Percentiles rank a stretch among this genome's conserved stretches.
Evolutionary conservation across 2,329 filamentous ascomycete genomes (phyloP).

Genomic region (Tolypocladium album): DNA sequence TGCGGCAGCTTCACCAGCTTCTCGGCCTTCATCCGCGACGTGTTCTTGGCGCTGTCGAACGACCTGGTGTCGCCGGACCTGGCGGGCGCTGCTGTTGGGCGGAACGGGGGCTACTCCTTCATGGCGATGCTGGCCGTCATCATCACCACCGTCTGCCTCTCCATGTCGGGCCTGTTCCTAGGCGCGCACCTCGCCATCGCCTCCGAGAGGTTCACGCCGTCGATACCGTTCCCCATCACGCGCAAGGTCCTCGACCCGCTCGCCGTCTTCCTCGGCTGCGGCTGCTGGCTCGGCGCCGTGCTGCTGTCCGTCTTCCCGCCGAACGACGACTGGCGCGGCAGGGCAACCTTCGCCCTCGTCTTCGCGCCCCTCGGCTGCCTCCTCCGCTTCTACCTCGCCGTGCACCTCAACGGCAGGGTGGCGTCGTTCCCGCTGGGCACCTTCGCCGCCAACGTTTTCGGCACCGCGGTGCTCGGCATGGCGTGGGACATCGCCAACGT

Average conservation of each 20-base stretch:
- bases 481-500: slow-evolving; percentile 69
- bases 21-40: slow-evolving; percentile 72
- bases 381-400: slow-evolving; percentile 59
- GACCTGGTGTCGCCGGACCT: slow-evolving; percentile 38
- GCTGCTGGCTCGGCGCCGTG: slow-evolving; percentile 69
- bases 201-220: slow-evolving; percentile 46
- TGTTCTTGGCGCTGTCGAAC: slow-evolving; percentile 71
- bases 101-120: slow-evolving; percentile 71
- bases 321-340: slow-evolving; percentile 62
- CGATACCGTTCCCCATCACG: slow-evolving; percentile 44
- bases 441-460: slow-evolving; percentile 69
- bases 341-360: slow-evolving; percentile 64
- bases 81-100: slow-evolving; percentile 25
- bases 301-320: slow-evolving; percentile 64
- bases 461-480: slow-evolving; percentile 65
- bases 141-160: slow-evolving; percentile 61
- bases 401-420: slow-evolving; percentile 57
- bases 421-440: slow-evolving; percentile 74
- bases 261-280: slow-evolving; percentile 54
- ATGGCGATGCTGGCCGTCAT: slow-evolving; percentile 69
- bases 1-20: slow-evolving; percentile 88
- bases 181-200: slow-evolving; percentile 67
- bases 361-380: slow-evolving; percentile 78
- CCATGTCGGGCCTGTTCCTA: slow-evolving; percentile 55
- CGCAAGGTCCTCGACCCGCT: slow-evolving; percentile 54